Evolutionary conservation across 2,329 filamentous ascomycete genomes (phyloP).

Genomic region (Cordyceps tenuipes): DNA sequence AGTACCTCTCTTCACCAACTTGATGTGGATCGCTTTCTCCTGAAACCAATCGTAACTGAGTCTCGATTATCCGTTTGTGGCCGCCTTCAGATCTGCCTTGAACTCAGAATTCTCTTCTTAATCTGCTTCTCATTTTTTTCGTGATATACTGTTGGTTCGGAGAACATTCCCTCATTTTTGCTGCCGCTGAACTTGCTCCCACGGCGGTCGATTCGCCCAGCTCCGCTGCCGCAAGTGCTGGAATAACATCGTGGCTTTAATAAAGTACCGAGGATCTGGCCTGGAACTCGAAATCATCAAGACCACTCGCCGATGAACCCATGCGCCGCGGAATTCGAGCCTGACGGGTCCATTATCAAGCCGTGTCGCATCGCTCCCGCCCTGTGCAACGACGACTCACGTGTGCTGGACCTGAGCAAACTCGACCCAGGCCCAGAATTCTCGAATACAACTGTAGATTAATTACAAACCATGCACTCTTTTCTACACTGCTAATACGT

Average conservation of each 20-base stretch:
- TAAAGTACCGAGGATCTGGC: neutral
- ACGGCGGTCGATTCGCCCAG: neutral
- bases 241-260: neutral
- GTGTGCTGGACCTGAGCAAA: neutral
- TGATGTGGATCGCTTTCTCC: neutral
- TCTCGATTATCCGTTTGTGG: conserved; percentile 7
- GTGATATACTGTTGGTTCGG: neutral
- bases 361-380: neutral
- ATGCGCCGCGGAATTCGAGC: conserved; percentile 1
- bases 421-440: neutral
- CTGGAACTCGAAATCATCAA: neutral
- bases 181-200: neutral
- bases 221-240: neutral
- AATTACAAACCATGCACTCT: neutral
- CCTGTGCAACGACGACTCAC: conserved; percentile 4
- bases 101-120: neutral
- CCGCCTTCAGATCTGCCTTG: neutral
- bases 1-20: neutral
- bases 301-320: neutral
- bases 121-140: neutral
- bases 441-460: neutral
- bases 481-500: neutral
- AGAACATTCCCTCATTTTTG: neutral
- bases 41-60: neutral
- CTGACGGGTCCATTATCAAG: neutral